Percentiles rank a stretch among this genome's conserved stretches.
Evolutionary conservation across 2,329 filamentous ascomycete genomes (phyloP).

Genomic region (Ophiostoma angusticollis): DNA sequence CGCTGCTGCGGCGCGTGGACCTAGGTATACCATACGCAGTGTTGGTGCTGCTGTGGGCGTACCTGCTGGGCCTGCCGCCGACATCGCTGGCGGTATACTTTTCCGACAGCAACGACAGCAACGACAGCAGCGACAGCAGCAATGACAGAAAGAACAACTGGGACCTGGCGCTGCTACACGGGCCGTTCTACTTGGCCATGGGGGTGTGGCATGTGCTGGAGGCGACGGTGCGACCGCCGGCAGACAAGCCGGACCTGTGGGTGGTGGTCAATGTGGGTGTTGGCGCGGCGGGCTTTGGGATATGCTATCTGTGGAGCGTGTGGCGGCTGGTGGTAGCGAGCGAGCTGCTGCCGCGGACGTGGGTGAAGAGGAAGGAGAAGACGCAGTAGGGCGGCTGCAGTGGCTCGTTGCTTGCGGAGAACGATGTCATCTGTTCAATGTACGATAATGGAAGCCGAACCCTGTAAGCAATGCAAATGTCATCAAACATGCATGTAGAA

Average conservation of each 20-base stretch:
- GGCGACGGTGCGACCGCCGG: constrained; percentile 52
- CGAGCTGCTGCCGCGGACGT: constrained; percentile 29
- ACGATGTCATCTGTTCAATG: background rate
- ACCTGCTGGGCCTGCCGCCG: constrained; percentile 76
- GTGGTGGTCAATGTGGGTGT: constrained; percentile 80
- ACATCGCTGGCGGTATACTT: constrained; percentile 58
- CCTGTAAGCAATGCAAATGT: too few species aligned
- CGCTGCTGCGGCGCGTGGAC: constrained; percentile 73
- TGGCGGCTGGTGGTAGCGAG: constrained; percentile 53
- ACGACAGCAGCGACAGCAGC: constrained; percentile 29
- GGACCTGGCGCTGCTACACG: constrained; percentile 56
- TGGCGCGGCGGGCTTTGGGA: constrained; percentile 69
- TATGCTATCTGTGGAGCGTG: constrained; percentile 88
- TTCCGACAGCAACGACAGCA: constrained; percentile 19
- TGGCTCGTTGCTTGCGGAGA: background rate
- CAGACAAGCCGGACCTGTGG: constrained; percentile 83
- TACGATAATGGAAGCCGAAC: too few species aligned
- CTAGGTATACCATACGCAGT: constrained; percentile 75
- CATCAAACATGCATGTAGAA: too few species aligned
- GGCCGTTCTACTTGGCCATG: constrained; percentile 66
- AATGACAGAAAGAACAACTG: too few species aligned
- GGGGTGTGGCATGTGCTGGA: constrained; percentile 69
- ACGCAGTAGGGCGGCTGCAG: constrained; percentile 21
- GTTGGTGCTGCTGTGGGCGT: constrained; percentile 78
- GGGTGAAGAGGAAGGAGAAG: constrained; percentile 23